Evolutionary conservation across 1,139 yeast genomes (phyloP).

Genomic region (Taiozyma sp.): DNA sequence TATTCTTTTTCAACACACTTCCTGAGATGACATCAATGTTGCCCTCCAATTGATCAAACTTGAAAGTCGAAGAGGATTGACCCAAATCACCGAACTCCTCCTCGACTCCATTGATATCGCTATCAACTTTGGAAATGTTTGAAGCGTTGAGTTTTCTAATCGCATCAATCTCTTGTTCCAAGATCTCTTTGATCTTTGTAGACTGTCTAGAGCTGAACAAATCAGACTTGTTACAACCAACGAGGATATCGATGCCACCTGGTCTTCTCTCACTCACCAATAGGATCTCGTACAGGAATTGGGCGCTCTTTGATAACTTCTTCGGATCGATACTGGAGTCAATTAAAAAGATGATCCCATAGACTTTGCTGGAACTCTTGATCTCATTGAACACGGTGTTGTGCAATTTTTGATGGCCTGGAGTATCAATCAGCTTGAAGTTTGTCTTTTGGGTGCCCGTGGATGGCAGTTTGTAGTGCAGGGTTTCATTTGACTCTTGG

Average conservation of each 20-base stretch:
- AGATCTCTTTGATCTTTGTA: constrained; percentile 45
- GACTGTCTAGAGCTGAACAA: constrained; percentile 77
- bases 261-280: constrained; percentile 52
- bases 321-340: constrained; percentile 51
- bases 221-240: constrained; percentile 82
- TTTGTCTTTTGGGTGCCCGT: constrained; percentile 21
- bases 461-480: constrained; percentile 32
- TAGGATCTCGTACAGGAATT: constrained; percentile 49
- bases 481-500: constrained; percentile 36
- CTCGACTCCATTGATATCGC: constrained; percentile 28
- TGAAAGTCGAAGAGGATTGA: constrained; percentile 35
- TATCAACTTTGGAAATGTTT: constrained; percentile 38
- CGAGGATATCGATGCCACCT: constrained; percentile 59
- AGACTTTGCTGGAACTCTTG: constrained; percentile 35
- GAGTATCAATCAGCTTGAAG: constrained; percentile 65
- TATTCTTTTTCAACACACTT: constrained; percentile 52
- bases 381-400: constrained; percentile 42
- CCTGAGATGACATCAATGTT: constrained; percentile 68
- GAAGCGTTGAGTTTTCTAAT: constrained; percentile 42
- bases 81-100: constrained; percentile 41
- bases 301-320: constrained; percentile 42
- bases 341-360: constrained; percentile 67
- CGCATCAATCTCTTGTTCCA: constrained; percentile 61
- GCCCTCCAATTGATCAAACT: constrained; percentile 66
- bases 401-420: constrained; percentile 77